phyloP scores from a whole-genome alignment of 495 filamentous ascomycete genomes.

The Aspergillus affinis region DNA sequence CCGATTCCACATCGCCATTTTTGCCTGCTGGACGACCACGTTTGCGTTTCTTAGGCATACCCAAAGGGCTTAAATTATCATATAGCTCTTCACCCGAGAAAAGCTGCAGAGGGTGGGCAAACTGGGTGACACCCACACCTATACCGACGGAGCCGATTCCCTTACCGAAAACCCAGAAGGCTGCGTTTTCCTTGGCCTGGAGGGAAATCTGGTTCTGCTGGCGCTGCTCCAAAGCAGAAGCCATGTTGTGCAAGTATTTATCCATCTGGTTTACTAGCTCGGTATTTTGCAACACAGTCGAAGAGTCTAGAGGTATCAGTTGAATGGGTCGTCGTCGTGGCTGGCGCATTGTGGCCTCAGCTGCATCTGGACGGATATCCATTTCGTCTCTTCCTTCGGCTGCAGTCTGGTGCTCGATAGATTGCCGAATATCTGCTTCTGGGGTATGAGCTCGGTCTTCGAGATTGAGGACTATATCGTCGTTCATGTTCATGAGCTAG shows the following conservation, averaged over 20 bases:
- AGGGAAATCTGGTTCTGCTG: slow-evolving; percentile 33
- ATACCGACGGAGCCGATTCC: slow-evolving; percentile 59
- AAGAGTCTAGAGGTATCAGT: slow-evolving; percentile 25
- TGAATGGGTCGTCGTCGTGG: slow-evolving; percentile 15
- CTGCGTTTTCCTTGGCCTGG: slow-evolving; percentile 56
- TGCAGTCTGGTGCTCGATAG: background rate
- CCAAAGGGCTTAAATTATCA: slow-evolving; percentile 39
- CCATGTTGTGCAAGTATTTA: slow-evolving; percentile 58
- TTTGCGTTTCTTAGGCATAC: slow-evolving; percentile 33
- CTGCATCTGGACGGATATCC: slow-evolving; percentile 3
- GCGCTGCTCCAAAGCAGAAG: slow-evolving; percentile 43
- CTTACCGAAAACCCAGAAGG: slow-evolving; percentile 50
- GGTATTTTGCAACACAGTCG: slow-evolving; percentile 46
- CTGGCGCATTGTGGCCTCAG: slow-evolving; percentile 20
- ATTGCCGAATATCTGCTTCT: background rate
- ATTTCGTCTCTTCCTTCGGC: background rate
- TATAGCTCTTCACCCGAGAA: slow-evolving; percentile 59
- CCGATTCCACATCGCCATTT: slow-evolving; percentile 32
- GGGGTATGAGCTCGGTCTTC: background rate
- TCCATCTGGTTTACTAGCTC: slow-evolving; percentile 59
- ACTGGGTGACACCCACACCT: slow-evolving; percentile 40
- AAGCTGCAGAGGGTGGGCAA: slow-evolving; percentile 45
- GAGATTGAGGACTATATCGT: slow-evolving; percentile 13
- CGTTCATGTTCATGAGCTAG: slow-evolving; percentile 15
- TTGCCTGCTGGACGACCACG: slow-evolving; percentile 36